These are phyloP conservation scores for Vitis hybrid DNA, from an alignment of 177 flowering plant genomes.

Conservation along the genomic window DNA sequence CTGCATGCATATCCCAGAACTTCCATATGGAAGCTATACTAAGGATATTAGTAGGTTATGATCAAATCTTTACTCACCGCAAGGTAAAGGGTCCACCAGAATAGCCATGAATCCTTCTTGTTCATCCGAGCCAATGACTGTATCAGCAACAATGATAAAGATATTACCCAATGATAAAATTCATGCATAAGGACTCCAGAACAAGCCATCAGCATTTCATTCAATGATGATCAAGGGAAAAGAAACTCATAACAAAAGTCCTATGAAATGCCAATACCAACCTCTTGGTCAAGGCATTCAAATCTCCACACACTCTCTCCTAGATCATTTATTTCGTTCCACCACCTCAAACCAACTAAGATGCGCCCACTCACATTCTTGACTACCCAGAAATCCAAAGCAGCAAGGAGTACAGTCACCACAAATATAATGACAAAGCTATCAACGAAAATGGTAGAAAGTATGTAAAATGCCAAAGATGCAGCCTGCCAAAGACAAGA, in stretches of 20 bases:
- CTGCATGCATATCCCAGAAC: background rate
- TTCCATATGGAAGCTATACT: background rate
- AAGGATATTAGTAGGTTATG: background rate
- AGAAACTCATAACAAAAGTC: background rate
- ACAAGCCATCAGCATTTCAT: too few species aligned
- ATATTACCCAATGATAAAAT: background rate
- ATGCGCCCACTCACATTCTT: conserved; percentile 98
- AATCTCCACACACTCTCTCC: conserved; percentile 98
- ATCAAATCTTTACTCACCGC: conserved; percentile 51
- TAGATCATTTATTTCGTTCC: conserved; percentile 92
- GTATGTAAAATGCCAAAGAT: conserved; percentile 93
- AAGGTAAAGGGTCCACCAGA: conserved; percentile 97
- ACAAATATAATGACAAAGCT: conserved; percentile 95
- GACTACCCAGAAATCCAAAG: conserved; percentile 98
- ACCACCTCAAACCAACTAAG: conserved; percentile 95
- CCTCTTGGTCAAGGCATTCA: conserved; percentile 97
- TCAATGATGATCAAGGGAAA: background rate
- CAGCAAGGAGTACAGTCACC: conserved; percentile 88
- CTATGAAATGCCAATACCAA: conserved; percentile 18
- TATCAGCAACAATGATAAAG: conserved; percentile 5
- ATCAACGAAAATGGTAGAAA: conserved; percentile 71
- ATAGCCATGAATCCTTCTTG: conserved; percentile 98
- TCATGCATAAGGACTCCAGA: too few species aligned
- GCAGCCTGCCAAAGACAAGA: conserved; percentile 54
- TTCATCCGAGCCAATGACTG: conserved; percentile 92